Conservation (phyloP, 2,329 filamentous ascomycete species). For the Daldinia sp. region DNA sequence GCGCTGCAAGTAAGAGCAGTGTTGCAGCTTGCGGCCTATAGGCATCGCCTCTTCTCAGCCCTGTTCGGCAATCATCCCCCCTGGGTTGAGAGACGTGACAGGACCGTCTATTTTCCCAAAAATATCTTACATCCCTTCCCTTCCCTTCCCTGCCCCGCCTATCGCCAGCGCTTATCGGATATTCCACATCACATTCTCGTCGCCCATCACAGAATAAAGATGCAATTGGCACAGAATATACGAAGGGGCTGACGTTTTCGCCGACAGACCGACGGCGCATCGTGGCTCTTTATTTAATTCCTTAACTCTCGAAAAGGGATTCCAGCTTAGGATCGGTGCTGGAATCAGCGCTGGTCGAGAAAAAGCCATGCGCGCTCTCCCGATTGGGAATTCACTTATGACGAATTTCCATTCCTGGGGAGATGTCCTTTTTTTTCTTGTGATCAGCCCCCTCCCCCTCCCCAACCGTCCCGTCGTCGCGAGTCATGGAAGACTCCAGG, state of each 20-base stretch:
- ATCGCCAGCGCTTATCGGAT: slow-evolving; percentile 33
- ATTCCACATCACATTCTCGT: slow-evolving; percentile 13
- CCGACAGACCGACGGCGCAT: slow-evolving; percentile 1
- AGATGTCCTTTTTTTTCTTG: slow-evolving; percentile 7
- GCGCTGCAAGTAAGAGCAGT: slow-evolving; percentile 26
- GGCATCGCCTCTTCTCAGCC: slow-evolving; percentile 33
- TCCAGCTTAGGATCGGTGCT: slow-evolving; percentile 1
- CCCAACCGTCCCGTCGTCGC: slow-evolving; percentile 18
- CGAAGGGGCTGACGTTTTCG: slow-evolving; percentile 10
- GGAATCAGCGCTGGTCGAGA: neutral
- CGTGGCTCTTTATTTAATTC: neutral
- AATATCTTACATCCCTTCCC: slow-evolving; percentile 21
- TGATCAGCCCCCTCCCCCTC: slow-evolving; percentile 10
- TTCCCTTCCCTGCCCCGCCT: neutral
- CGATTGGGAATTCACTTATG: slow-evolving; percentile 24
- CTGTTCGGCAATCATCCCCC: slow-evolving; percentile 31
- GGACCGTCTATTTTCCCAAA: slow-evolving; percentile 17
- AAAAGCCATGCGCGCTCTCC: slow-evolving; percentile 21
- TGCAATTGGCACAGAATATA: slow-evolving; percentile 5
- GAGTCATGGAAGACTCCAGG: slow-evolving; percentile 14
- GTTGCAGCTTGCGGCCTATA: slow-evolving; percentile 20
- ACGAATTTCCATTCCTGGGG: slow-evolving; percentile 33
- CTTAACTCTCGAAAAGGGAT: slow-evolving; percentile 11
- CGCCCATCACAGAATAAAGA: neutral
- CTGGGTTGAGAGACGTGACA: neutral